phyloP scores from a whole-genome alignment of 2,329 filamentous ascomycete species.

The Aschersonia sp. region DNA sequence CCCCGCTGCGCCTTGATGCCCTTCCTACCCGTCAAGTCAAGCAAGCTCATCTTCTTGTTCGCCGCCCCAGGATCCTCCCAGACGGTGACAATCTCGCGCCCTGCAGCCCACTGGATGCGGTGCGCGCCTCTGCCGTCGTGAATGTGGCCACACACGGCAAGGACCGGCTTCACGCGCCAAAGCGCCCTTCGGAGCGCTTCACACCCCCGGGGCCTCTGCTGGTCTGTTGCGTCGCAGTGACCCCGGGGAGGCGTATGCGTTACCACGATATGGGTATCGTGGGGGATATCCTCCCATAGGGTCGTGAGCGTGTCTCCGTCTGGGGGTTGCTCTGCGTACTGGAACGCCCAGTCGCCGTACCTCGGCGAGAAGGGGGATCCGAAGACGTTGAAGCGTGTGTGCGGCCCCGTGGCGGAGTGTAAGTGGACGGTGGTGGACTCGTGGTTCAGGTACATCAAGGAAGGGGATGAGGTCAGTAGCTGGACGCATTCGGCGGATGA shows the following conservation, averaged over 20 bases:
- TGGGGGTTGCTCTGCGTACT: constrained; percentile 29
- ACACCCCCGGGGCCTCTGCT: constrained; percentile 38
- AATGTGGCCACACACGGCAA: constrained; percentile 60
- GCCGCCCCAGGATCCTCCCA: constrained; percentile 47
- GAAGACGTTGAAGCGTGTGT: constrained; percentile 50
- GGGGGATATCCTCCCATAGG: constrained; percentile 48
- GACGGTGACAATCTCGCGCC: constrained; percentile 13
- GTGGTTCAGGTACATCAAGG: constrained; percentile 53
- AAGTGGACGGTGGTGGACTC: constrained; percentile 38
- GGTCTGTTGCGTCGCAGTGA: constrained; percentile 38
- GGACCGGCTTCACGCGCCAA: constrained; percentile 44
- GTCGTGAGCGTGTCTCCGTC: constrained; percentile 11
- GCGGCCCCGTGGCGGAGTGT: constrained; percentile 35
- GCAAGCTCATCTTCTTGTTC: constrained; percentile 38
- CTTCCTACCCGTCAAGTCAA: constrained; percentile 41
- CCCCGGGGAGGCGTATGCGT: constrained; percentile 54
- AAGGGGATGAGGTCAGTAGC: constrained; percentile 36
- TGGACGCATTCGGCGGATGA: constrained; percentile 36
- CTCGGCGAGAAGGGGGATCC: constrained; percentile 54
- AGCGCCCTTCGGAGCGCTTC: constrained; percentile 41
- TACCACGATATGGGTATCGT: constrained; percentile 49
- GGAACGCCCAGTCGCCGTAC: constrained; percentile 50
- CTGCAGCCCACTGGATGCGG: constrained; percentile 44
- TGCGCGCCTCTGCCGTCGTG: constrained; percentile 53
- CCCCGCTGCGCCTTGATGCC: constrained; percentile 7